Conservation (phyloP, 106 monocot genomes). For the Dioscorea dumetorum region DNA sequence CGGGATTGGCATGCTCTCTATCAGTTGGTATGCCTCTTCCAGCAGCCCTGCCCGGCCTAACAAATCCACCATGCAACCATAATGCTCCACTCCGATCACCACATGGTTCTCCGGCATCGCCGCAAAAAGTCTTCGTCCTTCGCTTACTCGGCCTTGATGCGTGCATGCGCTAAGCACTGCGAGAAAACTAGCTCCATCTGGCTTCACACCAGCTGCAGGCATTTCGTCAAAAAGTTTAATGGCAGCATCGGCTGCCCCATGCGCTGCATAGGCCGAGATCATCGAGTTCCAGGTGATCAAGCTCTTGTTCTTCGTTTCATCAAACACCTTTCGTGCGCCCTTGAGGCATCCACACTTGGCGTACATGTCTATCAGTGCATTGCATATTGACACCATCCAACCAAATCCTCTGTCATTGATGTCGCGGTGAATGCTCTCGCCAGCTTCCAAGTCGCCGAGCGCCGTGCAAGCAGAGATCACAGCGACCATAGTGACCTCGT, state of each 20-base stretch:
- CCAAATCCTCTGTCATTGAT: slow-evolving; percentile 14
- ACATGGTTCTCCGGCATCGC: not conserved
- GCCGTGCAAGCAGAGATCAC: slow-evolving; percentile 24
- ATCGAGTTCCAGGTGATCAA: slow-evolving; percentile 22
- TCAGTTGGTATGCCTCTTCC: slow-evolving; percentile 17
- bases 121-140: slow-evolving; percentile 16
- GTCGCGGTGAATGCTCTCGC: slow-evolving; percentile 13
- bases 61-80: slow-evolving; percentile 31
- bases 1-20: slow-evolving; percentile 21
- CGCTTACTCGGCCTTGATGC: slow-evolving; percentile 17
- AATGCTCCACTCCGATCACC: slow-evolving; percentile 18
- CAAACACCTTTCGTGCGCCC: slow-evolving; percentile 19
- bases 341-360: slow-evolving; percentile 25
- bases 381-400: slow-evolving; percentile 35
- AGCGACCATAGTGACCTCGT: slow-evolving; percentile 24
- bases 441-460: slow-evolving; percentile 12
- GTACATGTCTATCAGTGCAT: slow-evolving; percentile 41
- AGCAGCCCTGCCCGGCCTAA: slow-evolving; percentile 27
- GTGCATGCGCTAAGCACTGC: slow-evolving; percentile 16
- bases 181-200: slow-evolving; percentile 13
- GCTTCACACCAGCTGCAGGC: slow-evolving; percentile 4
- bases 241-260: slow-evolving; percentile 17
- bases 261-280: slow-evolving; percentile 23
- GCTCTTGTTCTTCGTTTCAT: slow-evolving; percentile 11
- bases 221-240: slow-evolving; percentile 8